Evolutionary conservation across 2,329 filamentous ascomycete genomes (phyloP).

Genomic region (Aspergillus sergii): DNA sequence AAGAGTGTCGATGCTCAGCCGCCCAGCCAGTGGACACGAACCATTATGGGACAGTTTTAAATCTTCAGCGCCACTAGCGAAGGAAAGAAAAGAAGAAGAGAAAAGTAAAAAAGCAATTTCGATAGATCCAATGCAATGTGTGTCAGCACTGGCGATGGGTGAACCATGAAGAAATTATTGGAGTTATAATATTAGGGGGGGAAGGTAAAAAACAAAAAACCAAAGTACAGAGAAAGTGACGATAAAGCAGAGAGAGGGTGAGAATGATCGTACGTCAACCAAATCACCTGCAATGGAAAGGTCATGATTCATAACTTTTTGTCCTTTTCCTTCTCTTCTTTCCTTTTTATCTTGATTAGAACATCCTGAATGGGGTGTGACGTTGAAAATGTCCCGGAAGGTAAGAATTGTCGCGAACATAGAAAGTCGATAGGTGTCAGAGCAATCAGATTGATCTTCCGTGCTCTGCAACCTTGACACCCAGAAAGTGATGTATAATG

Average conservation of each 20-base stretch:
- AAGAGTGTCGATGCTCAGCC: conserved; percentile 4
- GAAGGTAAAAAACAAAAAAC: too few relatives aligned
- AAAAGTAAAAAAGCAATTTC: not conserved
- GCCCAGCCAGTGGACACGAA: conserved; percentile 2
- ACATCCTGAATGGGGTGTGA: not conserved
- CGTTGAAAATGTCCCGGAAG: not conserved
- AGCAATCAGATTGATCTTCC: not conserved
- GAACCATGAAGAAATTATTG: not conserved
- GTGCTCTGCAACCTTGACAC: not conserved
- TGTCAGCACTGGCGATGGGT: not conserved
- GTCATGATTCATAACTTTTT: not conserved
- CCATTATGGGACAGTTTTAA: not conserved
- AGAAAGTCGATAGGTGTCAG: not conserved
- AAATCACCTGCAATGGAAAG: not conserved
- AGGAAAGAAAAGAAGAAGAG: conserved; percentile 1
- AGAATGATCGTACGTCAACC: conserved; percentile 3
- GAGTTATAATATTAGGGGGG: not conserved
- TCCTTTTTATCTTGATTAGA: not conserved
- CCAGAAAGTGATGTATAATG: not conserved
- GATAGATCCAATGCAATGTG: not conserved
- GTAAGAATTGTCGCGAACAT: not conserved
- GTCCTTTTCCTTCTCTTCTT: not conserved
- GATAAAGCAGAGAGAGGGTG: too few relatives aligned
- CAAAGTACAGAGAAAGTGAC: too few relatives aligned
- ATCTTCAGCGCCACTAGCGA: not conserved